These are phyloP conservation scores for Cadophora luteo-olivacea DNA, from an alignment of 2,329 filamentous ascomycete genomes.

Conservation along the genomic window DNA sequence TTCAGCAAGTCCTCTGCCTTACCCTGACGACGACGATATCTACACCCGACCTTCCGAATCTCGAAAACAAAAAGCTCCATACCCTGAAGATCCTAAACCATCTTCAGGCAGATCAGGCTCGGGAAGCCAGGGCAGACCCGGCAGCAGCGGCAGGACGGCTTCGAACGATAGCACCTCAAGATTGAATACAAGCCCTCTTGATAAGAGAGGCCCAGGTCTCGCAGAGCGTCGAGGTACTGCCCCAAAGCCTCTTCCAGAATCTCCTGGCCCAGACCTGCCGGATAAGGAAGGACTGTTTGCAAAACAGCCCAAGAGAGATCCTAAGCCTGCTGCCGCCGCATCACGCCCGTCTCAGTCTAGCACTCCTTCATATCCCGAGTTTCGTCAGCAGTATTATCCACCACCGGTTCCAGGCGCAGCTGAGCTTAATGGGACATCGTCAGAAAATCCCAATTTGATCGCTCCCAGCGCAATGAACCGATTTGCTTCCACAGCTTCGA, in stretches of 20 bases:
- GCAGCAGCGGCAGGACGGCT: conserved; percentile 31
- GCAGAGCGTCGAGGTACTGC: conserved; percentile 84
- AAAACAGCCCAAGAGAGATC: conserved; percentile 54
- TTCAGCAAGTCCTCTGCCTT: conserved; percentile 71
- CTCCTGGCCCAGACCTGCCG: conserved; percentile 75
- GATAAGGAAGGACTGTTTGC: conserved; percentile 85
- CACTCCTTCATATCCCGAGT: conserved; percentile 37
- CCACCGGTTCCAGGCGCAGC: conserved; percentile 52
- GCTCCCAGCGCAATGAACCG: conserved; percentile 60
- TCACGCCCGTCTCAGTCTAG: conserved; percentile 35
- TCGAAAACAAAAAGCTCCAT: conserved; percentile 45
- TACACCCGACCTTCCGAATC: conserved; percentile 46
- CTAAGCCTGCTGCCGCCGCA: conserved; percentile 37
- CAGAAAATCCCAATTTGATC: conserved; percentile 33
- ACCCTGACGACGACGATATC: conserved; percentile 71
- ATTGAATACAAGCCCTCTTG: conserved; percentile 49
- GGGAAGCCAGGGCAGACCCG: conserved; percentile 32
- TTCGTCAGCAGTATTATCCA: conserved; percentile 58
- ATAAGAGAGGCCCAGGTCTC: conserved; percentile 68
- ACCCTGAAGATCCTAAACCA: conserved; percentile 43
- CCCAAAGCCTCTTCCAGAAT: conserved; percentile 83
- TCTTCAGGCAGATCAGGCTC: conserved; percentile 34
- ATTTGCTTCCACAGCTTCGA: conserved; percentile 84
- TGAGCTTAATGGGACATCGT: conserved; percentile 33
- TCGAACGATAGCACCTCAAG: conserved; percentile 45